Base-by-base conservation (phyloP, 1,284 basidiomycete species). In the Veloboletus limbatus region DNA sequence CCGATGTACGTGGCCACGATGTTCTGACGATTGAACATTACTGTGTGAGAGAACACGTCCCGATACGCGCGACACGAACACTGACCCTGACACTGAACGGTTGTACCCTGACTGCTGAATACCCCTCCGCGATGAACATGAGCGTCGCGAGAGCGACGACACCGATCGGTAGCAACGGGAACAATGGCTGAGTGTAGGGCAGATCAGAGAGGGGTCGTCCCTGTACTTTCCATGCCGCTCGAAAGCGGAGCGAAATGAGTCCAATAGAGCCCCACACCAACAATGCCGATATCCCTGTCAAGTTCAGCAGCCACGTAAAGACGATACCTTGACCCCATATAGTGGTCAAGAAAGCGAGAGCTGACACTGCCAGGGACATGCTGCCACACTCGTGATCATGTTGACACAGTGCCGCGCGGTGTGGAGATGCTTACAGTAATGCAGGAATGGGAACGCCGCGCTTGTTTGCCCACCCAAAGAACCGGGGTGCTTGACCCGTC, bases 231-330 rank as follows among this genome's bases (percentile, higher is more conserved):
- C 73, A 78, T 6, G 75, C 76, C 11, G 56, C 51, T 22, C 77
- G 71, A 63, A 80, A 79, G 14, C 76, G 74, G 27, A 78, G 45
- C 1, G 76, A 78, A 27, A 79, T 76, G 17, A 68, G 16, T 7
- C 81, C 77, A 53, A 88, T 74, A 21, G 74, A 73, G 24, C 69
- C 75, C 81, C 82, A 87, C 18, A 78, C 79, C 39, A 87, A 72
- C 44, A 90, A 68, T 17, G 83, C 82, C 1, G 83, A 82, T 47
- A 87, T 80, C 8, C 84, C 79, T 6, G 80, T 82, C 40, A 88
- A 68, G 59, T 85, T 82, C 55, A 84, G 74, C 27, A 84, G 68
- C 82, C 77, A 78, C 3, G 72, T 74, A 53, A 80, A 79, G 34
- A 76, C 75, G 47, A 77, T 55, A 13, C 76, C 75, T 41, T 73